Base-by-base conservation (phyloP, 257 asterid genomes). In the Nicotiana otophora region DNA sequence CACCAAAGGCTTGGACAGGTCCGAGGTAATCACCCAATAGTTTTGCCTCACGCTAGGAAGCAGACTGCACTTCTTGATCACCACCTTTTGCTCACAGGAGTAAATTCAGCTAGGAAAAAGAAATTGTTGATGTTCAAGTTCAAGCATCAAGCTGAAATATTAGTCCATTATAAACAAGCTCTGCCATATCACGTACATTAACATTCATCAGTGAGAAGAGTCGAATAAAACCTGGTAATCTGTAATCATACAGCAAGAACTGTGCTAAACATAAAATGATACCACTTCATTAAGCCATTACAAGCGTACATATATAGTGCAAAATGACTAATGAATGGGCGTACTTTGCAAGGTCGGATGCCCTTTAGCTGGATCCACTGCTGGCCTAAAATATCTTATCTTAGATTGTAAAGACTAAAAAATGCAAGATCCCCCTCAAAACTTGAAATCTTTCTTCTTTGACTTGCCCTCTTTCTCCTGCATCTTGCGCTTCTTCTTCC, bases 361-460 rank as follows among this genome's bases (percentile, higher is more conserved):
- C 19, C 61, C 20, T 5, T 5, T 55, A 55, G 61, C 61, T 16
- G 19, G 61, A 55, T 55, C 61, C 61, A 55, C 7, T 48, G 61
- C 61, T 55, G 61, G 61, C 61, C 55, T 7, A 42, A 23, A 23
- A 23, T 23, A 23, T 23, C 26, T 23, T 23, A 23, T 23, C 26
- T 23, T 23, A 23, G 26, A 23, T 23, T 0, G 26, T 23, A 23
- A 0, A 23, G 26, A 23, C 26, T 23, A 23, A 1, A 8, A 39
- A 36, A 36, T 4, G 28, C 66, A 26, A 75, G 36, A 9, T 46
- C 81, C 51, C 26, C 42, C 57, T 82, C 85, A 90, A 86, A 90
- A 94, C 87, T 96, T 96, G 95, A 94, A 93, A 86, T 96, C 97
- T 84, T 92, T 94, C 94, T 96, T 94, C 97, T 94, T 96, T 0